These are phyloP conservation scores for Nasturtium officinale DNA, from an alignment of 345 rosid genomes.

Conservation along the genomic window DNA sequence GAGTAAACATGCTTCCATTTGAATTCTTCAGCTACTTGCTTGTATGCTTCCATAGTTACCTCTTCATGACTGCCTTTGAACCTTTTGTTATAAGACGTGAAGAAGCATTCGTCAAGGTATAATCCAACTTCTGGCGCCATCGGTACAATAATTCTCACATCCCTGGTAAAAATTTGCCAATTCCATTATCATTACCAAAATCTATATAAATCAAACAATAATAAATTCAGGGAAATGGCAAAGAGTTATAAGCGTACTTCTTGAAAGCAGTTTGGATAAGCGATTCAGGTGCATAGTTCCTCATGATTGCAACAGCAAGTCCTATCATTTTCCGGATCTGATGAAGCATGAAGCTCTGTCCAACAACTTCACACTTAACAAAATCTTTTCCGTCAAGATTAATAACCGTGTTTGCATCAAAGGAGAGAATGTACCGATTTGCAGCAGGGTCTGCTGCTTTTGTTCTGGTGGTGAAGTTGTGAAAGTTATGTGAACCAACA, in stretches of 20 bases:
- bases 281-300: conserved; percentile 77
- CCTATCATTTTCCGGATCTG: conserved; percentile 95
- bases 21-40: conserved; percentile 73
- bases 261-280: conserved; percentile 65
- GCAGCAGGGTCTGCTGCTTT: conserved; percentile 93
- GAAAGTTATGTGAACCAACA: conserved; percentile 92
- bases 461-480: conserved; percentile 87
- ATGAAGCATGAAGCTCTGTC: conserved; percentile 99
- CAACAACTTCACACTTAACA: conserved; percentile 92
- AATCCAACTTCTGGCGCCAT: conserved; percentile 98
- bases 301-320: conserved; percentile 83
- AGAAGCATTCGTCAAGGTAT: conserved; percentile 91
- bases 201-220: neutral
- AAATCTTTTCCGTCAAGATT: conserved; percentile 75
- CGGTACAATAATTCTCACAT: conserved; percentile 70
- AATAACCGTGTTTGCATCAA: conserved; percentile 57
- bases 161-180: conserved; percentile 45
- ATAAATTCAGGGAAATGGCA: conserved; percentile 8
- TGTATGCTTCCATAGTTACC: conserved; percentile 74
- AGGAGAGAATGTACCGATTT: conserved; percentile 67
- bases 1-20: conserved; percentile 82
- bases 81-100: conserved; percentile 76
- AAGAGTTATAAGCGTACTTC: conserved; percentile 50
- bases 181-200: neutral
- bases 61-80: conserved; percentile 89